Conservation (phyloP, 2,329 filamentous ascomycete species). For the Phoma sp. region DNA sequence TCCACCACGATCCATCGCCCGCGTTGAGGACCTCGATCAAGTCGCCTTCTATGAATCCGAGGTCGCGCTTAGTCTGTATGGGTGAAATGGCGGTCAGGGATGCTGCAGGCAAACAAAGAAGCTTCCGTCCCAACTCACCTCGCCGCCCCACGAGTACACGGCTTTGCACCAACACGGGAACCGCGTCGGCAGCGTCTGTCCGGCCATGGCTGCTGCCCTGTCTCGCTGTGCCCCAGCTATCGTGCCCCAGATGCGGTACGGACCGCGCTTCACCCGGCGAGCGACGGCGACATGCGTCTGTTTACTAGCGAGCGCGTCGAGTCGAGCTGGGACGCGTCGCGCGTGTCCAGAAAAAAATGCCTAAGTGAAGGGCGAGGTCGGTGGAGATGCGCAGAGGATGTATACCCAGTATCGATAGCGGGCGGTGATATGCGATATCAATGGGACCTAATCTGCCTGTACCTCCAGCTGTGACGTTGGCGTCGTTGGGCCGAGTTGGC, state of each 20-base stretch:
- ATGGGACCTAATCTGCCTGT: slow-evolving; percentile 4
- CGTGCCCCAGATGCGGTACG: slow-evolving; percentile 17
- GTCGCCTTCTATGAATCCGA: slow-evolving; percentile 97
- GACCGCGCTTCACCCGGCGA: slow-evolving; percentile 19
- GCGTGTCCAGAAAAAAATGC: background rate
- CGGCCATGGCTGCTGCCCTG: slow-evolving; percentile 50
- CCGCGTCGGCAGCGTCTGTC: slow-evolving; percentile 69
- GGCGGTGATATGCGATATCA: slow-evolving; percentile 6
- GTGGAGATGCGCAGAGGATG: background rate
- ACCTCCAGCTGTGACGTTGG: slow-evolving; percentile 11
- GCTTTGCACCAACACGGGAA: slow-evolving; percentile 94
- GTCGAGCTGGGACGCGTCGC: slow-evolving; percentile 5
- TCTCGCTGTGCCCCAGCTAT: slow-evolving; percentile 1
- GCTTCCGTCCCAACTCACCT: slow-evolving; percentile 52
- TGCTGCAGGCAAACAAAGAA: slow-evolving; percentile 14
- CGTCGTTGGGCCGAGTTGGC: slow-evolving; percentile 3
- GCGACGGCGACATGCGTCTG: slow-evolving; percentile 19
- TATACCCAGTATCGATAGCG: slow-evolving; percentile 14
- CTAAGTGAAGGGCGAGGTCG: background rate
- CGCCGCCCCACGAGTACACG: slow-evolving; percentile 92
- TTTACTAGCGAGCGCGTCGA: slow-evolving; percentile 13
- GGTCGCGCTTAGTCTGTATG: slow-evolving; percentile 78
- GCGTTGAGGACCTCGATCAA: slow-evolving; percentile 98
- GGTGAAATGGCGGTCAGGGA: slow-evolving; percentile 28
- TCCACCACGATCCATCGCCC: slow-evolving; percentile 98